Evolutionary conservation across 2,329 filamentous ascomycete genomes (phyloP), one percentile per base, ranked within the genome.

Genomic region (Diplodia seriata): DNA sequence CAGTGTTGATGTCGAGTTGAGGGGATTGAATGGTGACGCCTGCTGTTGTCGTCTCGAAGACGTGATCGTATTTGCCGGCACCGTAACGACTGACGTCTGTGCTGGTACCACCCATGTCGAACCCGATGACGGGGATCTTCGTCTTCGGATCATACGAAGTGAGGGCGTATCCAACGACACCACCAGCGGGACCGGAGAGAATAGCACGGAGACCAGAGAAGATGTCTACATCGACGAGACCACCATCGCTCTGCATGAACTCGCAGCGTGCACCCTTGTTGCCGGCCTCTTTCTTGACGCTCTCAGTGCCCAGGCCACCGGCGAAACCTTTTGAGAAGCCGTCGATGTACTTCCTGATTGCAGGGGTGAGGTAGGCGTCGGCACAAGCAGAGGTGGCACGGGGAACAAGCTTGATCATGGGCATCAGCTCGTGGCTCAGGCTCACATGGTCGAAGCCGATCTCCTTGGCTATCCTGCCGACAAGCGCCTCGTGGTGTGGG

Each of bases 1-100:
- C 94, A 0, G 94, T 97, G 78, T 97, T 97, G 81, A 97, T 97
- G 75, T 97, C 93, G 0, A 97, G 85, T 74, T 97, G 93, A 0
- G 94, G 94, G 0, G 91, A 94, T 74, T 97, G 93, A 33, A 97
- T 95, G 0, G 93, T 94, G 0, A 97, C 92, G n/a, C 94, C 94
- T 0, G 94, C 94, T 0, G 93, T 97, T 0, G 92, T 97, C 0
- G 93, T 97, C 79, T 97, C 94, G 72, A 97, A 97, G 0, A 97
- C 93, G 74, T 97, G 94, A 73, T 97, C 94, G 74, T 97, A 94
- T 66, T 92, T 85, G 18, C 94, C 94, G 66, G 88, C 6, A 91
- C 67, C 92, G 73, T 94, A 97, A 59, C 94, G 85, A 40, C 92
- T 96, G 11, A 97, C 92, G 77, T 97, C 94, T 0, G 94, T 97